phyloP scores from a whole-genome alignment of 2,329 filamentous ascomycete species.

The Ophiocordyceps sinensis region DNA sequence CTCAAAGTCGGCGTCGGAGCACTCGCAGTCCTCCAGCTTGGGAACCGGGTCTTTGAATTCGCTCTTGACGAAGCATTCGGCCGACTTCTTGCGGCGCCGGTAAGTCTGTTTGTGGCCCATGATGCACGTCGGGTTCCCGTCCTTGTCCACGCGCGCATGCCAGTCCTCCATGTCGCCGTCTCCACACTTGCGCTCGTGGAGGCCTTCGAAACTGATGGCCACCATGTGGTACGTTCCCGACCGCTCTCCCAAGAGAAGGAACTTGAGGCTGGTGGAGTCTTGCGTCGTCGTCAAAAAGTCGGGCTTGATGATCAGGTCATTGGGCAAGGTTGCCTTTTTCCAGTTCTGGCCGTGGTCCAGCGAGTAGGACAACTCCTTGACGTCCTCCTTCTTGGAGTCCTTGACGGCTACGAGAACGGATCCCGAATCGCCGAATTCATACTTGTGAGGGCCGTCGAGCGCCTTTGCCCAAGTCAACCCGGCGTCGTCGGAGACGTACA shows the following conservation, averaged over 20 bases:
- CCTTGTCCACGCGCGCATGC: conserved; percentile 67
- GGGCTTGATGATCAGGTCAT: conserved; percentile 53
- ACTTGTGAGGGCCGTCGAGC: conserved; percentile 75
- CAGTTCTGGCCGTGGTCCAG: conserved; percentile 81
- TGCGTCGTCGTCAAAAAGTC: conserved; percentile 71
- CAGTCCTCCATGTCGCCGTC: conserved; percentile 74
- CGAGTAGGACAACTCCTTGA: conserved; percentile 55
- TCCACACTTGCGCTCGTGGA: conserved; percentile 68
- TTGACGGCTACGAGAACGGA: conserved; percentile 73
- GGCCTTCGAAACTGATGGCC: conserved; percentile 67
- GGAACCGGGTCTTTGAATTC: conserved; percentile 69
- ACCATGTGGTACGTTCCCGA: conserved; percentile 48
- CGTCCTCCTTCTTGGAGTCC: conserved; percentile 51
- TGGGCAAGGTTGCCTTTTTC: conserved; percentile 54
- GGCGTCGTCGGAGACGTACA: conserved; percentile 84
- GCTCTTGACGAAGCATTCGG: conserved; percentile 77
- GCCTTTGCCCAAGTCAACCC: conserved; percentile 70
- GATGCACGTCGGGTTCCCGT: conserved; percentile 72
- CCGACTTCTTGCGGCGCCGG: conserved; percentile 68
- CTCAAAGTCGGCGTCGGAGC: conserved; percentile 76
- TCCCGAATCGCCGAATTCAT: conserved; percentile 90
- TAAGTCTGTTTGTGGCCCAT: conserved; percentile 95
- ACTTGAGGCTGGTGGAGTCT: conserved; percentile 87
- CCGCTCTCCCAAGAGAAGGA: conserved; percentile 58
- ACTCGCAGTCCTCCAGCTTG: conserved; percentile 62